Conservation (phyloP, 2,329 filamentous ascomycete genomes). For the Cordyceps farinosa region DNA sequence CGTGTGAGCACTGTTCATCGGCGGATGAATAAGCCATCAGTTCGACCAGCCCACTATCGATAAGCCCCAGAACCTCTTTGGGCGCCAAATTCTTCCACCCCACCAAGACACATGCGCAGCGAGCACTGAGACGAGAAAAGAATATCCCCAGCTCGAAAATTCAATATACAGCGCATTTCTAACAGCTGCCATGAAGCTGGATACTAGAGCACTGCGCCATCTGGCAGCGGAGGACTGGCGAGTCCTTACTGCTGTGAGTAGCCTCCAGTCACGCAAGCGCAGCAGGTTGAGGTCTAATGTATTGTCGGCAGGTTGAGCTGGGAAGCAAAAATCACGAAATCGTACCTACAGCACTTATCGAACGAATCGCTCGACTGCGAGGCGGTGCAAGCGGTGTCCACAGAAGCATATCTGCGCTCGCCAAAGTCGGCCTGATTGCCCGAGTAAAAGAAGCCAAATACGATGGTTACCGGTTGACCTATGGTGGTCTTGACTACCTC, state of each 20-base stretch:
- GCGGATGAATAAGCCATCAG: constrained; percentile 15
- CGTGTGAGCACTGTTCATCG: constrained; percentile 24
- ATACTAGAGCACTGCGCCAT: constrained; percentile 90
- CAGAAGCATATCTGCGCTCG: constrained; percentile 82
- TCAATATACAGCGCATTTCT: neutral
- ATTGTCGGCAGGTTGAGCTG: constrained; percentile 69
- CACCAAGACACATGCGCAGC: constrained; percentile 11
- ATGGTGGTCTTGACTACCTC: constrained; percentile 96
- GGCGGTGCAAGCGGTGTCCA: constrained; percentile 77
- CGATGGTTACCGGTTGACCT: constrained; percentile 94
- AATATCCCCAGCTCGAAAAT: neutral
- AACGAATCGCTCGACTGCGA: constrained; percentile 75
- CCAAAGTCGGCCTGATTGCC: constrained; percentile 87
- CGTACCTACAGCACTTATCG: constrained; percentile 85
- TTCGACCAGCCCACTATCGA: constrained; percentile 22
- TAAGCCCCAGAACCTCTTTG: constrained; percentile 23
- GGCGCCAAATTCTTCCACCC: constrained; percentile 27
- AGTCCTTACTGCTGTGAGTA: constrained; percentile 80
- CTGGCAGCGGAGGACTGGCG: constrained; percentile 91
- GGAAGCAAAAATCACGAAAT: constrained; percentile 97
- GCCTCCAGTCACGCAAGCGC: constrained; percentile 24
- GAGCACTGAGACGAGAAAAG: neutral
- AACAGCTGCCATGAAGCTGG: constrained; percentile 74
- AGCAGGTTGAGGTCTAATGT: constrained; percentile 33
- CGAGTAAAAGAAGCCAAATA: constrained; percentile 95